phyloP scores from a whole-genome alignment of 305 asterid genomes.

The Fraxinus angustifolia region DNA sequence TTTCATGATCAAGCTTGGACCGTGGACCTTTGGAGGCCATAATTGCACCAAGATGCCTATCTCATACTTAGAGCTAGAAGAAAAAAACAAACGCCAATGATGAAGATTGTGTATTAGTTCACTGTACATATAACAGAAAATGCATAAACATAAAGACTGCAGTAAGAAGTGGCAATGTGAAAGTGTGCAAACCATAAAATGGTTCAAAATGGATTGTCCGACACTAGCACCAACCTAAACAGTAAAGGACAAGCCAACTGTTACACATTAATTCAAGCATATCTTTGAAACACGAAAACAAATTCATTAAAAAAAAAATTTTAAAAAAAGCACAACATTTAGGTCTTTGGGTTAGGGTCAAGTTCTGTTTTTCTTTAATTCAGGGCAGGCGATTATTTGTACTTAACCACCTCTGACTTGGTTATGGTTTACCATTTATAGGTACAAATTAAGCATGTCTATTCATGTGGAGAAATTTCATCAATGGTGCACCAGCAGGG shows the following conservation, averaged over 20 bases:
- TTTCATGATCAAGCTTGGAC: slow-evolving; percentile 90
- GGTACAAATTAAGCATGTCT: neutral
- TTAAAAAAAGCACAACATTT: neutral
- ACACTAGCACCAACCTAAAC: neutral
- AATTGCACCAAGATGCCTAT: slow-evolving; percentile 38
- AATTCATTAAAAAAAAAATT: neutral
- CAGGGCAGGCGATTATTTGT: neutral
- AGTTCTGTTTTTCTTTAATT: neutral
- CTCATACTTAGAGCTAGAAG: slow-evolving; percentile 44
- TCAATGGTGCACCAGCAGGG: neutral
- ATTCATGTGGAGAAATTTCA: neutral
- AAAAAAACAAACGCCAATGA: neutral
- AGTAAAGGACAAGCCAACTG: neutral
- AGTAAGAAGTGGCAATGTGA: neutral
- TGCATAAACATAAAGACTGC: neutral
- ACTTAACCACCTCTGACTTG: neutral
- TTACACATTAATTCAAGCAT: neutral
- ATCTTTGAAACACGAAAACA: neutral
- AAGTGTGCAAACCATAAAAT: neutral
- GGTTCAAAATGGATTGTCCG: neutral
- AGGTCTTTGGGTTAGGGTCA: neutral
- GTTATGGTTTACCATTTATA: neutral
- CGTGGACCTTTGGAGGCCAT: slow-evolving; percentile 99
- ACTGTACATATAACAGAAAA: slow-evolving; percentile 8
- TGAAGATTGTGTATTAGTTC: slow-evolving; percentile 8